Evolutionary conservation across 2,329 filamentous ascomycete genomes (phyloP), one percentile per base, ranked within the genome.

Genomic region (Beauveria sp.): DNA sequence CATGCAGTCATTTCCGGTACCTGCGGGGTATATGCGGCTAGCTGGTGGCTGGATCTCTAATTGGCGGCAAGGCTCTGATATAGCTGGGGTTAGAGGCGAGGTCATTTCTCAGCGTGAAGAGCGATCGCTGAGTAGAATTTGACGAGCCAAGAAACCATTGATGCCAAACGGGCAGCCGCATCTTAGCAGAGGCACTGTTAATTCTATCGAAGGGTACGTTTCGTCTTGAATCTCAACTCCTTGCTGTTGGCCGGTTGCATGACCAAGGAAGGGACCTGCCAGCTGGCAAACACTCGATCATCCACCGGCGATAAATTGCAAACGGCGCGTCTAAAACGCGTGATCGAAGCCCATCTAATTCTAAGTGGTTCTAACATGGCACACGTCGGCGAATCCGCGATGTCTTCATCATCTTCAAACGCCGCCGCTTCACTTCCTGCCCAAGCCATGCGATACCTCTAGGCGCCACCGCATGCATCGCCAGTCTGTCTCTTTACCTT

Each of bases 301-400:
- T 9, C 50, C 0, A 18, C 5, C 18, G 28, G 8, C 28, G 20
- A 1, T 0, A 31, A 26, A 34, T 8, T 31, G 50, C 59, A 61
- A 61, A 61, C 59, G 59, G 43, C 59, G 43, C 59, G 50, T 61
- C n/a, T 40, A 1, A 43, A 54, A 61, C 59, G 59, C 59, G 42
- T 58, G 34, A 5, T 3, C 5, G 6, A 20, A 7, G 12, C 3
- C 5, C 10, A 24, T 60, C 14, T 9, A 12, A 3, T 60, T 45
- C 48, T 24, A 10, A 9, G 16, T n/a, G 22, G 10, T 51, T 58
- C 55, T 28, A 22, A 28, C 5, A 22, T 46, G 7, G 49, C n/a
- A 8, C n/a, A 38, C 22, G 18, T 22, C 38, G 18, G 49, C 3
- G 7, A 60, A n/a, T 31, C 31, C 6, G 40, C 3, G 3, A 60